These are phyloP conservation scores for Ustilago vetiveriae DNA, from an alignment of 1,284 basidiomycete genomes.

Conservation along the genomic window DNA sequence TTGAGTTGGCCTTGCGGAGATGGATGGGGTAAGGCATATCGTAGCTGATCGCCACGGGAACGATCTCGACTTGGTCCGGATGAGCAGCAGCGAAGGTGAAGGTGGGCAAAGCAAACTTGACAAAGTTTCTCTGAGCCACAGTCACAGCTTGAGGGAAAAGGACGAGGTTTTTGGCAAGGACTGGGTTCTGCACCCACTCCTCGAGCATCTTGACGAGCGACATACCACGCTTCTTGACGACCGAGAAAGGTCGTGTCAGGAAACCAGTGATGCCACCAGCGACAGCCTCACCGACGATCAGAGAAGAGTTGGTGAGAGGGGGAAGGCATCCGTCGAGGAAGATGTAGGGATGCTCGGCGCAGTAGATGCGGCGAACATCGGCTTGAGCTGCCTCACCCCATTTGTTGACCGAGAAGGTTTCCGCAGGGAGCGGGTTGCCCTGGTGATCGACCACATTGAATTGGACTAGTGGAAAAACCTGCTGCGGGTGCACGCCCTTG, in stretches of 20 bases:
- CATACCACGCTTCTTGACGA: slow-evolving; percentile 16
- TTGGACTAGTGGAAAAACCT: slow-evolving; percentile 19
- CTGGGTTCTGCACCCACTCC: slow-evolving; percentile 13
- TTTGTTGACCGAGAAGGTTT: slow-evolving; percentile 10
- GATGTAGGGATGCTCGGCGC: slow-evolving; percentile 30
- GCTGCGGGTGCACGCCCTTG: slow-evolving; percentile 12
- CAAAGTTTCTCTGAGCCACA: slow-evolving; percentile 30
- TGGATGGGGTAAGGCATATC: slow-evolving; percentile 34
- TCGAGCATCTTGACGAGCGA: slow-evolving; percentile 17
- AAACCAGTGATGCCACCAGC: slow-evolving; percentile 13
- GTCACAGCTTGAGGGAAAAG: slow-evolving; percentile 27
- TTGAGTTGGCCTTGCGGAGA: slow-evolving; percentile 28
- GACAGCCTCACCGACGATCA: slow-evolving; percentile 18
- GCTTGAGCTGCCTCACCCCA: slow-evolving; percentile 6
- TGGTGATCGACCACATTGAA: slow-evolving; percentile 20
- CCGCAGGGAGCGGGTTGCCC: slow-evolving; percentile 13
- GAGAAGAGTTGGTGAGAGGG: slow-evolving; percentile 18
- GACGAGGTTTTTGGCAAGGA: slow-evolving; percentile 24
- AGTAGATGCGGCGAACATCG: slow-evolving; percentile 19
- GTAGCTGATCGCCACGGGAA: slow-evolving; percentile 26
- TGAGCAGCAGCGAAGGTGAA: slow-evolving; percentile 25
- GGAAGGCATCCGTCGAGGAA: slow-evolving; percentile 25
- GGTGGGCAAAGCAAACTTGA: slow-evolving; percentile 20
- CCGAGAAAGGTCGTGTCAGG: slow-evolving; percentile 13
- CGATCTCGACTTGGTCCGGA: slow-evolving; percentile 14